Evolutionary conservation across 2,329 filamentous ascomycete genomes (phyloP).

Genomic region (Monilinia fructigena): DNA sequence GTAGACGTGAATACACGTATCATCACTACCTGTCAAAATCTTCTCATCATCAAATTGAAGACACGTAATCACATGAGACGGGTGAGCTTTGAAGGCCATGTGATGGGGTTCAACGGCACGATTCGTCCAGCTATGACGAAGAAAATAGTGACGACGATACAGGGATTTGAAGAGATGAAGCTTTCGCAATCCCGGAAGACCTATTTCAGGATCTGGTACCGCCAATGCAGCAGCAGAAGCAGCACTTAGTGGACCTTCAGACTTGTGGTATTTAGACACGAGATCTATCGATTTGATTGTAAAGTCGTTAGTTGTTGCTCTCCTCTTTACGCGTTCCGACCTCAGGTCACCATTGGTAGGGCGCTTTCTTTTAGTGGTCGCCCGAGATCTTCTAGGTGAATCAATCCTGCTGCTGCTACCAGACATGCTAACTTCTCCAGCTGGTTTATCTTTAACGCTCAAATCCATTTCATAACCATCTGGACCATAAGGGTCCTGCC

Average conservation of each 20-base stretch:
- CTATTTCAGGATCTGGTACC: constrained; percentile 77
- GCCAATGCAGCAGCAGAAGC: constrained; percentile 81
- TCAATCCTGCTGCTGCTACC: constrained; percentile 24
- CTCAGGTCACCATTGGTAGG: constrained; percentile 25
- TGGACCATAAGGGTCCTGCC: constrained; percentile 80
- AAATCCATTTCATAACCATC: constrained; percentile 80
- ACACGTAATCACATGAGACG: constrained; percentile 94
- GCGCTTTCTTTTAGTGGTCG: constrained; percentile 40
- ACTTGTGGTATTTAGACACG: constrained; percentile 43
- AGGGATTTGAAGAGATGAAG: constrained; percentile 95
- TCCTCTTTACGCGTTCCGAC: constrained; percentile 37
- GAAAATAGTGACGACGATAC: constrained; percentile 88
- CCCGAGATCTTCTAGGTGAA: constrained; percentile 31
- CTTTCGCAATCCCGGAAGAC: constrained; percentile 73
- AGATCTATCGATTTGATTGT: constrained; percentile 33
- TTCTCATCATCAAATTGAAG: constrained; percentile 98
- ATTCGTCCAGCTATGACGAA: constrained; percentile 88
- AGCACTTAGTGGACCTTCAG: constrained; percentile 81
- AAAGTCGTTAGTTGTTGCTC: constrained; percentile 36
- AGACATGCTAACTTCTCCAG: constrained; percentile 45
- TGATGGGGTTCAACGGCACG: constrained; percentile 82
- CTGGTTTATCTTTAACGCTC: constrained; percentile 52
- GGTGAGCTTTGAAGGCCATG: constrained; percentile 93
- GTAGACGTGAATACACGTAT: constrained; percentile 96
- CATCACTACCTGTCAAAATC: constrained; percentile 95